phyloP scores from a whole-genome alignment of 306 rosid genomes.

The Hylodesmum podocarpum region DNA sequence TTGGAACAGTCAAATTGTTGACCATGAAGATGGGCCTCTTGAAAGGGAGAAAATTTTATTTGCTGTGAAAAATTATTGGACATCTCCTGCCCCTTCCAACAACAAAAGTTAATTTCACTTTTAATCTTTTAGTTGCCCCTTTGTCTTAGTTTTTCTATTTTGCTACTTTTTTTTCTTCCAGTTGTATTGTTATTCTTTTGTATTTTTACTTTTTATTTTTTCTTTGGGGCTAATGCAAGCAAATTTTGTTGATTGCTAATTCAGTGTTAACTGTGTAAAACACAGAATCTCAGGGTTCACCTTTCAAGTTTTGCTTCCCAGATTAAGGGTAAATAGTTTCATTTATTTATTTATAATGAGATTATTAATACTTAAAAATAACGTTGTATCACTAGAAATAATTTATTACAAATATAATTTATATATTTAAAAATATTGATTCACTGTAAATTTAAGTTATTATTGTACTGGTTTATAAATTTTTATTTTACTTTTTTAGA shows the following conservation, averaged over 20 bases:
- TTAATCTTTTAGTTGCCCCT: not conserved
- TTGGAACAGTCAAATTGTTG: constrained; percentile 79
- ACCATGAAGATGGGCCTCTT: constrained; percentile 82
- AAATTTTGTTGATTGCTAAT: not conserved
- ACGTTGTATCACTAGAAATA: no score
- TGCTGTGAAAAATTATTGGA: constrained; percentile 84
- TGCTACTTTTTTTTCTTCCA: not conserved
- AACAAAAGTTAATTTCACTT: constrained; percentile 11
- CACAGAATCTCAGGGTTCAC: not conserved
- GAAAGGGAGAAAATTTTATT: constrained; percentile 63
- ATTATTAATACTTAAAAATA: no score
- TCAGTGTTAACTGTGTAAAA: constrained; percentile 30
- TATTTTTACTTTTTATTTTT: not conserved
- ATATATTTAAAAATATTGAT: no score
- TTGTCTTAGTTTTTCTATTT: not conserved
- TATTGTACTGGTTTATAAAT: no score
- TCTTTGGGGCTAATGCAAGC: not conserved
- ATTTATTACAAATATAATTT: no score
- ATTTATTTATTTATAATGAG: no score
- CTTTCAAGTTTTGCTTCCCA: not conserved
- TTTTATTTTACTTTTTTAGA: no score
- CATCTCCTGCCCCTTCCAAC: constrained; percentile 52
- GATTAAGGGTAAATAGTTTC: not conserved
- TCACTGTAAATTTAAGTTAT: no score
- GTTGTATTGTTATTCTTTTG: constrained; percentile 3